phyloP scores from a whole-genome alignment of 768 basidiomycete genomes.

The Mycena indigotica region DNA sequence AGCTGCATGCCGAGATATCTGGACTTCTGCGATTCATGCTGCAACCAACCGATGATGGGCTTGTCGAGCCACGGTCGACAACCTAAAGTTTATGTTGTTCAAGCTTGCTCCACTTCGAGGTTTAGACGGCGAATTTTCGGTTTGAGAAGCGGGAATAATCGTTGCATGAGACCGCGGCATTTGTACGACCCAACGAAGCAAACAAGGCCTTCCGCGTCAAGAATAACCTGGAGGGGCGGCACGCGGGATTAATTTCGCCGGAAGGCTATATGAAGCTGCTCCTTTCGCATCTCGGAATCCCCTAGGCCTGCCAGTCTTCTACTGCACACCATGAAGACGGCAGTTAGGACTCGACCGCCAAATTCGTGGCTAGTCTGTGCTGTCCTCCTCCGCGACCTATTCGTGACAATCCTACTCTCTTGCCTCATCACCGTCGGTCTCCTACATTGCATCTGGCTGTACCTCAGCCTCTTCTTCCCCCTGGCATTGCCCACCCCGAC shows the following conservation, averaged over 20 bases:
- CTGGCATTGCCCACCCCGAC: neutral
- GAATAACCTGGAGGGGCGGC: too few species aligned
- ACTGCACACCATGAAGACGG: neutral
- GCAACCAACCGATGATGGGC: slow-evolving; percentile 48
- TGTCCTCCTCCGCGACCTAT: neutral
- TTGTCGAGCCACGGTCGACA: slow-evolving; percentile 17
- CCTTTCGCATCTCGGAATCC: neutral
- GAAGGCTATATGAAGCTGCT: neutral
- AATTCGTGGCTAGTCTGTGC: neutral
- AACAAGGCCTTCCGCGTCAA: too few species aligned
- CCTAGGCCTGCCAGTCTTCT: neutral
- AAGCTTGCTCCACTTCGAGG: neutral
- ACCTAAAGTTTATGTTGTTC: neutral
- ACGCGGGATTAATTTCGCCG: too few species aligned
- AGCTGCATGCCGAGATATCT: slow-evolving; percentile 60
- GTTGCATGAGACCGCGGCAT: neutral
- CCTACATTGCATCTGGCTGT: neutral
- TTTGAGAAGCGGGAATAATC: neutral
- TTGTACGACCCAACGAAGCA: neutral
- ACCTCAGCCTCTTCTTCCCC: slow-evolving; percentile 1
- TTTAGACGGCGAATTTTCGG: neutral
- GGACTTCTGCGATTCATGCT: slow-evolving; percentile 61
- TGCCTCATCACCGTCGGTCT: slow-evolving; percentile 3
- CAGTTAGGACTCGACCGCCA: neutral
- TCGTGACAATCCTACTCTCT: neutral